A percentile compares a stretch with the other conserved stretches of the same genome.
phyloP scores from a whole-genome alignment of 345 rosid species.

The Boechera divaricarpa region DNA sequence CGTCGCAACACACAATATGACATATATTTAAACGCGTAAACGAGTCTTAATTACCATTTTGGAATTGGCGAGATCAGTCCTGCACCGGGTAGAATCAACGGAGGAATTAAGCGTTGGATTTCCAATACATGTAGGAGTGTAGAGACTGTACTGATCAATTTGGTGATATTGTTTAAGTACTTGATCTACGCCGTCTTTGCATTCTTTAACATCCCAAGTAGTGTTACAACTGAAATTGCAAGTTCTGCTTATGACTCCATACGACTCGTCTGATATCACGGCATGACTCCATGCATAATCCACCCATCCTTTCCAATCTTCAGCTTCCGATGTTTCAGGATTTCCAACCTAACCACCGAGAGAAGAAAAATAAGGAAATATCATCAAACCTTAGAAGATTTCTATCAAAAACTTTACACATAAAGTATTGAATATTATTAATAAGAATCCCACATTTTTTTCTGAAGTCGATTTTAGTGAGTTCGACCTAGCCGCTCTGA shows the following conservation, averaged over 20 bases:
- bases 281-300: constrained; percentile 97
- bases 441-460: too few relatives aligned
- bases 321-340: constrained; percentile 78
- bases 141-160: constrained; percentile 81
- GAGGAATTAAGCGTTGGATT: constrained; percentile 15
- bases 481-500: too few relatives aligned
- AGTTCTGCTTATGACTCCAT: constrained; percentile 50
- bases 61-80: constrained; percentile 49
- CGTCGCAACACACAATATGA: not conserved
- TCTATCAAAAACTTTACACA: not conserved
- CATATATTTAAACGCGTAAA: not conserved
- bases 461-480: too few relatives aligned
- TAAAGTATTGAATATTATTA: not conserved
- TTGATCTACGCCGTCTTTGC: constrained; percentile 63
- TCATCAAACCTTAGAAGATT: not conserved
- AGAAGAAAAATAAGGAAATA: not conserved
- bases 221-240: constrained; percentile 68
- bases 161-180: constrained; percentile 66
- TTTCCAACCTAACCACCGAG: constrained; percentile 67
- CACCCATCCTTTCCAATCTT: constrained; percentile 84
- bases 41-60: constrained; percentile 52
- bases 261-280: constrained; percentile 82
- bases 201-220: constrained; percentile 65
- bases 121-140: constrained; percentile 64
- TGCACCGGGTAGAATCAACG: constrained; percentile 37